Evolutionary conservation across 805 yeast species (phyloP), one percentile per base, ranked within the genome.

Genomic region (Candida tallmaniae): DNA sequence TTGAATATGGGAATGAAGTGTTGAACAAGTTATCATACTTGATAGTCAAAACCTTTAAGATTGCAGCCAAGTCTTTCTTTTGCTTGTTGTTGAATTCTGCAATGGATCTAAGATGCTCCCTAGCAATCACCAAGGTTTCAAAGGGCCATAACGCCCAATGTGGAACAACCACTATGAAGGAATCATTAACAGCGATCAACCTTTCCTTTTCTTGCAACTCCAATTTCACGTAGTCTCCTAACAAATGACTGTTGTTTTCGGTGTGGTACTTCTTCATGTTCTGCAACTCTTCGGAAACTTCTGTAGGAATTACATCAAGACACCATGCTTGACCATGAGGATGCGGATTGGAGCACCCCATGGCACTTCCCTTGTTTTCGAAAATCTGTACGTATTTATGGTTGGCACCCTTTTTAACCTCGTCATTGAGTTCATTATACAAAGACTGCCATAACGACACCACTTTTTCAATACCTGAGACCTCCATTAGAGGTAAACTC

Each of bases 271-370:
- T 61, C 2, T 51, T 53, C 66, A 82, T 65, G 31, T 76, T 66
- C 4, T 48, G 55, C 31, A 78, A 60, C 54, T 82, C 88, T 34
- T 68, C 64, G 14, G 64, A 67, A 7, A 83, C 83, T 58, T 81
- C 88, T 23, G 74, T 74, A 5, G 90, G 89, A 10, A 80, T 60
- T 5, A 67, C 55, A 42, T 73, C 79, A 36, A 80, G 63, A 56
- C 82, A 75, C 90, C 90, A 82, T 10, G 83, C 85, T 59, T 82
- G 90, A 18, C 89, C 86, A 50, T 82, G 90, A 6, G 89, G 88
- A 56, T 82, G 90, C 2, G 86, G 82, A 50, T 82, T 82, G 3
- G 87, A 80, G 50, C 89, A 82, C 25, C 89, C 89, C 89, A 82
- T 82, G 5, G 84, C 82, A 27, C 78, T 65, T 20, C 89, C 89